Conservation (phyloP, 345 rosid genomes). For the Clausena lansium region DNA sequence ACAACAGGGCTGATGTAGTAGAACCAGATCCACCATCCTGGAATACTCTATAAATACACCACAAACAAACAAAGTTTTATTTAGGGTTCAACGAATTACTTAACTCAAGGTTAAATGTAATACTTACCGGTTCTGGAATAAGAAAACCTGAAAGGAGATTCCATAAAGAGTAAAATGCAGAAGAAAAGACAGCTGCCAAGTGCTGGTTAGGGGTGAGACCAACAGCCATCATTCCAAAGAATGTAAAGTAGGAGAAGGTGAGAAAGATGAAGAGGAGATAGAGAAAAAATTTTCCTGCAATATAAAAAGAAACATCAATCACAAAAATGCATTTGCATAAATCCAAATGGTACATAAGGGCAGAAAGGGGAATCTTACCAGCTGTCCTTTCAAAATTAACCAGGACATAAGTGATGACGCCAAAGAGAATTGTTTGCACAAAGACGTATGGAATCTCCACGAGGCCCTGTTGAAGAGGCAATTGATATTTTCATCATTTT, state of each 20-base stretch:
- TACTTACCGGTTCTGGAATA: slow-evolving; percentile 66
- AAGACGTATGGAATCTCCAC: slow-evolving; percentile 78
- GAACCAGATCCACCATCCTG: slow-evolving; percentile 97
- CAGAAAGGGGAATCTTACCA: slow-evolving; percentile 38
- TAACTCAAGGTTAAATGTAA: neutral
- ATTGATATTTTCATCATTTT: neutral
- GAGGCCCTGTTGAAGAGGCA: slow-evolving; percentile 44
- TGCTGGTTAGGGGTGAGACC: slow-evolving; percentile 77
- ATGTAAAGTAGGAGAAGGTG: slow-evolving; percentile 84
- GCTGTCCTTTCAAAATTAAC: slow-evolving; percentile 67
- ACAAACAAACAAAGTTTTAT: neutral
- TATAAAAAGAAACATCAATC: neutral
- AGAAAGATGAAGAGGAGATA: slow-evolving; percentile 81
- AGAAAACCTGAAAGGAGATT: slow-evolving; percentile 87
- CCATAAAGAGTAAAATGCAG: slow-evolving; percentile 86
- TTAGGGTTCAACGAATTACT: neutral
- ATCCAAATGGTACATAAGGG: neutral
- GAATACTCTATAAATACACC: slow-evolving; percentile 46
- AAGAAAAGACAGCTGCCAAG: slow-evolving; percentile 75
- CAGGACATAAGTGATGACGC: slow-evolving; percentile 84
- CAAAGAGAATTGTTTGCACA: slow-evolving; percentile 63
- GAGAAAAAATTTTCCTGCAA: slow-evolving; percentile 69
- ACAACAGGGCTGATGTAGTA: slow-evolving; percentile 76
- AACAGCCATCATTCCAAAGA: slow-evolving; percentile 89
- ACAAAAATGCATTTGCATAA: neutral